Evolutionary conservation across 345 rosid genomes (phyloP).

Genomic region (Salix udensis): DNA sequence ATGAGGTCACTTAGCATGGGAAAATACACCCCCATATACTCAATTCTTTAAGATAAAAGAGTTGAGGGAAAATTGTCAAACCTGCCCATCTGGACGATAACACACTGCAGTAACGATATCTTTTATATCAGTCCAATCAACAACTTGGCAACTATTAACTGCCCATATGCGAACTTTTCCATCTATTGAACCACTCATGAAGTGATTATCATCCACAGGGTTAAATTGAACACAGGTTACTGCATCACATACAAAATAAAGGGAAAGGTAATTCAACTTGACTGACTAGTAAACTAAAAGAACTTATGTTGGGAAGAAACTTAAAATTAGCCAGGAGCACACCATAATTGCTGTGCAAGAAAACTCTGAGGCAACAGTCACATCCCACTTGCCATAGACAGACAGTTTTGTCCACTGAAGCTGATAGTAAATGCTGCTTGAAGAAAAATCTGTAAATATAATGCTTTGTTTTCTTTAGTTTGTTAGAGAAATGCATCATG

Average conservation of each 20-base stretch:
- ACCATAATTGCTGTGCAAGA: slow-evolving; percentile 31
- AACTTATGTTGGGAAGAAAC: not conserved
- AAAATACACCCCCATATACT: not conserved
- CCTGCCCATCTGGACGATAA: slow-evolving; percentile 65
- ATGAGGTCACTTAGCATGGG: slow-evolving; percentile 36
- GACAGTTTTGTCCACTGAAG: slow-evolving; percentile 27
- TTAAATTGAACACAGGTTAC: slow-evolving; percentile 64
- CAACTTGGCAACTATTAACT: slow-evolving; percentile 45
- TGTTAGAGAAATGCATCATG: not conserved
- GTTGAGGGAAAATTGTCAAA: slow-evolving; percentile 14
- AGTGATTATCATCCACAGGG: slow-evolving; percentile 56
- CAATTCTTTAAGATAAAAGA: not conserved
- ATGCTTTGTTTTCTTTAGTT: not conserved
- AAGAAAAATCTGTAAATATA: not conserved
- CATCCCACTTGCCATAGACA: slow-evolving; percentile 35
- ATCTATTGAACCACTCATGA: slow-evolving; percentile 64
- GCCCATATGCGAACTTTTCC: slow-evolving; percentile 79
- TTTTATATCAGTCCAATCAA: slow-evolving; percentile 55
- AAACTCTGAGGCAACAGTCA: slow-evolving; percentile 21
- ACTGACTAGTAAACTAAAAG: not conserved
- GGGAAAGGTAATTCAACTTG: not conserved
- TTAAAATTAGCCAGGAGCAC: not conserved
- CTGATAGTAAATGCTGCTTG: slow-evolving; percentile 25
- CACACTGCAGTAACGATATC: slow-evolving; percentile 74
- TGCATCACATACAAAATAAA: slow-evolving; percentile 22